A percentile compares a stretch with the other conserved stretches of the same genome.
Evolutionary conservation across 192 early-diverging fungal species (phyloP).

Genomic region (Phlyctochytrium bullatum): DNA sequence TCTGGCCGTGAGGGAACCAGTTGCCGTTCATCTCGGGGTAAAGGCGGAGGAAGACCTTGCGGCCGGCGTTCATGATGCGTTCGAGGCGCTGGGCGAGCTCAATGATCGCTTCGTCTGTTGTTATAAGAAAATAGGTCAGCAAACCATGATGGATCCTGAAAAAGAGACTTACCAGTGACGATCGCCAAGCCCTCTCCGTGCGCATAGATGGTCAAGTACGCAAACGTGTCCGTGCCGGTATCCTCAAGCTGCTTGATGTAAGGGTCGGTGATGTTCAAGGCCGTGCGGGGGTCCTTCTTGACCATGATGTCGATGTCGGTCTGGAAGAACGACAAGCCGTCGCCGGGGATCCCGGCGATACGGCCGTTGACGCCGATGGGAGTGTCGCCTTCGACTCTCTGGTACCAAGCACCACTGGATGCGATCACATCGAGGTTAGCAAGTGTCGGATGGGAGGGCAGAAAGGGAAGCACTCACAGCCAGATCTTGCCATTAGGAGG

Average conservation of each 20-base stretch:
- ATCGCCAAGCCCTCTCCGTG: too few relatives aligned
- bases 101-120: not conserved
- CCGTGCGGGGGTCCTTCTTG: not conserved
- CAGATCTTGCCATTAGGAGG: too few relatives aligned
- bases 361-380: not conserved
- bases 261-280: not conserved
- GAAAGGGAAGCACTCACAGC: too few relatives aligned
- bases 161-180: too few relatives aligned
- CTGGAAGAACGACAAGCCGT: conserved; percentile 20
- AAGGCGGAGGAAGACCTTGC: conserved; percentile 7
- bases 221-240: conserved; percentile 34
- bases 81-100: not conserved
- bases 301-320: conserved; percentile 22
- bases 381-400: not conserved
- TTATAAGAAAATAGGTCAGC: too few relatives aligned
- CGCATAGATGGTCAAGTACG: conserved; percentile 41
- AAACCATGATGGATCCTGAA: too few relatives aligned
- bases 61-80: not conserved
- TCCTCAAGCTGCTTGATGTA: conserved; percentile 26
- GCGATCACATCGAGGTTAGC: too few relatives aligned
- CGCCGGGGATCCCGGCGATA: not conserved
- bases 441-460: too few relatives aligned
- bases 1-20: conserved; percentile 15
- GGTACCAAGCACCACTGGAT: conserved; percentile 3
- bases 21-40: conserved; percentile 28